Base-by-base conservation (phyloP, 192 early-diverging fungal genomes). In the Coemansia umbellata region DNA sequence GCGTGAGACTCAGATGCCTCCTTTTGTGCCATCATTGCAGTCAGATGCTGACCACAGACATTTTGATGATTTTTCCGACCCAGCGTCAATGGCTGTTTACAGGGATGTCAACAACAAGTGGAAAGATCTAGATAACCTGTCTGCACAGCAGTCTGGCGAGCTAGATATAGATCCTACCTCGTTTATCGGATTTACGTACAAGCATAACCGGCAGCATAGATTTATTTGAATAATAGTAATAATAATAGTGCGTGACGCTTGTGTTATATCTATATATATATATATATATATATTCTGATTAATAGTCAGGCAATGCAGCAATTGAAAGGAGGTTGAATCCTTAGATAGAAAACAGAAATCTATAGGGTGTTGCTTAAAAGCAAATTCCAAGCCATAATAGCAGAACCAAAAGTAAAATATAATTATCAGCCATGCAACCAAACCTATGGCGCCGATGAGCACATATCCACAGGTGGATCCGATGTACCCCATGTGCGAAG, bases 141-240 rank as follows among this genome's bases (percentile, higher is more conserved):
- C 60, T 0, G 43, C 55, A 26, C 49, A 50, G 33, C 30, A 79
- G 53, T 35, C 79, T 58, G 18, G 79, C 69, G 26, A 79, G 3
- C 37, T 62, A 3, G 76, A 83, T 14, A 78, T 85, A 0, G 86
- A 91, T 61, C 86, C 63, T 57, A 86, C 88, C 24, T 86, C 91
- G 35, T 92, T 94, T 60, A 60, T 88, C 19, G 90, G 91, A 0
- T 94, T 94, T 57, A 91, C 87, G 3, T 92, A 80, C 60, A 69
- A 77, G 31, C 80, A 80, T 42, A 77, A 66, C 42, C 62, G 68
- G 13, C 66, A 75, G 44, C 47, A 60, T 43, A 40, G 72, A 19
- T 74, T 67, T 24, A 63, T 66, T 26, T 45, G 43, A 45, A 6
- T n/a, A n/a, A n/a, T n/a, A n/a, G n/a, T n/a, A n/a, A n/a, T n/a